Conservation (phyloP, 2,329 filamentous ascomycete genomes). For the Decorospora gaudefroyi region DNA sequence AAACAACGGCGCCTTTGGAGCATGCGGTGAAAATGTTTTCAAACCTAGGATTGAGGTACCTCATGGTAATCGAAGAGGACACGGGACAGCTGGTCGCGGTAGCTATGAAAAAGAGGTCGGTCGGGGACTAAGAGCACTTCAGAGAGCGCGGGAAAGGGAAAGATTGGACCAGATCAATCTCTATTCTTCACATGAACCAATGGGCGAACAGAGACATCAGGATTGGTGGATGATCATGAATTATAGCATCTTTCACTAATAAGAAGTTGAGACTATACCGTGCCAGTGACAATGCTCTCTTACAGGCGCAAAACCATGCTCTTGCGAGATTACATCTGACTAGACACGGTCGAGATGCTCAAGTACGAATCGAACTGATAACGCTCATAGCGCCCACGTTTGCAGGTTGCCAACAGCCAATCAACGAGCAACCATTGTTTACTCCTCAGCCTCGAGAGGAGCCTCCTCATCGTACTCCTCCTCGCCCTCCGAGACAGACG, state of each 20-base stretch:
- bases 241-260: slow-evolving; percentile 45
- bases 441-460: slow-evolving; percentile 71
- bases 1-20: slow-evolving; percentile 61
- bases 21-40: slow-evolving; percentile 65
- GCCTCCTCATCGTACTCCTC: slow-evolving; percentile 92
- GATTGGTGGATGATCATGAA: slow-evolving; percentile 20
- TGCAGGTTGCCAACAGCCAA: slow-evolving; percentile 24
- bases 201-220: background rate
- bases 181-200: too few species aligned
- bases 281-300: slow-evolving; percentile 19
- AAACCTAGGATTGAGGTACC: slow-evolving; percentile 59
- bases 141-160: slow-evolving; percentile 6
- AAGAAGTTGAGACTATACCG: slow-evolving; percentile 38
- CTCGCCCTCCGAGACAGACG: slow-evolving; percentile 94
- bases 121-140: slow-evolving; percentile 55
- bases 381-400: slow-evolving; percentile 15
- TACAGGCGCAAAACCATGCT: slow-evolving; percentile 22
- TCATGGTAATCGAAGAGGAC: slow-evolving; percentile 61
- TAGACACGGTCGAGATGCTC: slow-evolving; percentile 26
- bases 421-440: slow-evolving; percentile 30
- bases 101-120: slow-evolving; percentile 62
- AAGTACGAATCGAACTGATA: slow-evolving; percentile 35
- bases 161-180: background rate
- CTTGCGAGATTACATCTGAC: slow-evolving; percentile 17
- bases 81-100: slow-evolving; percentile 58